Base-by-base conservation (phyloP, 192 early-diverging fungal species). In the Gamsiella multidivaricata region DNA sequence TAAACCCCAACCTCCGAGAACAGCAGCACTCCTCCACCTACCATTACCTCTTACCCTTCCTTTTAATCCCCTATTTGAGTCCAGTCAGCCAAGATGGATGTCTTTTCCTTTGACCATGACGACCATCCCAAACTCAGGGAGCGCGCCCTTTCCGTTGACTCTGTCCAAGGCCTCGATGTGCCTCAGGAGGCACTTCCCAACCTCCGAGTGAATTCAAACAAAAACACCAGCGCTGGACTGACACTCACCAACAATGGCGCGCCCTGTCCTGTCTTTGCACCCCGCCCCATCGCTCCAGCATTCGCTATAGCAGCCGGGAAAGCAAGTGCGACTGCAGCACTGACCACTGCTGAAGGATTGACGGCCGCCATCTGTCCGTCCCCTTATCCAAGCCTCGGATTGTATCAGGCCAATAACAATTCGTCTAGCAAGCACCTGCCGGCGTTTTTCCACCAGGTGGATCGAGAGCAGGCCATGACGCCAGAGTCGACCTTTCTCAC, bases 101-200 rank as follows among this genome's bases (percentile, higher is more conserved):
- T 86, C 18, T 86, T 86, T 54, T 59, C 61, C 49, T 86, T 86
- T 67, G 85, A 86, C 65, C 81, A 84, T 45, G 80, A 85, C 39
- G 84, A 82, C 65, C 70, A 81, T 45, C 71, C 81, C 26, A 71
- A 58, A 14, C 61, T 82, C 34, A 58, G 69, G 15, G 65, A 79
- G 53, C 54, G 65, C 53, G 47, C 75, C 42, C 37, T 75, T 50
- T 68, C 80, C 5, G 64, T 74, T 33, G 83, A 82, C 66, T 78
- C 74, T 54, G 52, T 42, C 20, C 58, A 49, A 4, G 65, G 52
- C 3, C 49, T 33, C 41, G 56, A 57, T 45, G 22, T 42, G 28
- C 65, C 45, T 53, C 50, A 37, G 45, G 53, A 72, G 37, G 34
- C 49, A 60, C 11, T 71, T 23, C 33, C 73, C 17, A 55, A 66